Evolutionary conservation across 345 rosid species (phyloP).

Genomic region (Syzygium jambos): DNA sequence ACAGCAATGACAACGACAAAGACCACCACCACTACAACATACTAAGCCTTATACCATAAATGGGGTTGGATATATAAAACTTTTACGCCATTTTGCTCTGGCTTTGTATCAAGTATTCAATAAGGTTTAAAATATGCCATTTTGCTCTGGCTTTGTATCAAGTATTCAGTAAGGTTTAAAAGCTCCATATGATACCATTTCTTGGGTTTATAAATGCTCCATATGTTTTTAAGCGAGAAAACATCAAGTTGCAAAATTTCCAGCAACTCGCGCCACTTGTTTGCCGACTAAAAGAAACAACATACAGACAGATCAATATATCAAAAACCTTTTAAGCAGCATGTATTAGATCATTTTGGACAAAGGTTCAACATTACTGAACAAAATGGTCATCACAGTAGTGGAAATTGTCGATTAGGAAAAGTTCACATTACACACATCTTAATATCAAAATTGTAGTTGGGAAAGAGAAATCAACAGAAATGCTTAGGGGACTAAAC

Average conservation of each 20-base stretch:
- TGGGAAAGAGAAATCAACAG: background rate
- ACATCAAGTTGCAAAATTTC: background rate
- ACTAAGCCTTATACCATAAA: background rate
- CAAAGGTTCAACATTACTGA: background rate
- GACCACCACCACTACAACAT: background rate
- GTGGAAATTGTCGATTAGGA: background rate
- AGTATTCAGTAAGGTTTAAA: too few relatives aligned
- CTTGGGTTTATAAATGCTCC: background rate
- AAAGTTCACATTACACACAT: background rate
- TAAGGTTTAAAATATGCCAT: background rate
- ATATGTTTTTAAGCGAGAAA: background rate
- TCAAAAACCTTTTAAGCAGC: background rate
- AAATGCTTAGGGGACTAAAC: background rate
- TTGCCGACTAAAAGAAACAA: background rate
- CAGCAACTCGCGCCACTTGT: background rate
- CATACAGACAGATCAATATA: background rate
- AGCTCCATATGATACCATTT: background rate
- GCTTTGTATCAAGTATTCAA: background rate
- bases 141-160: too few relatives aligned
- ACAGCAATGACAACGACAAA: fast-evolving
- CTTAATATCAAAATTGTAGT: background rate
- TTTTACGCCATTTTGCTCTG: background rate
- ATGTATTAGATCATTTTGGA: background rate
- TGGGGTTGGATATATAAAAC: background rate
- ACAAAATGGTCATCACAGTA: background rate